Evolutionary conservation across 768 basidiomycete genomes (phyloP).

Genomic region (Suillus ampliporus): DNA sequence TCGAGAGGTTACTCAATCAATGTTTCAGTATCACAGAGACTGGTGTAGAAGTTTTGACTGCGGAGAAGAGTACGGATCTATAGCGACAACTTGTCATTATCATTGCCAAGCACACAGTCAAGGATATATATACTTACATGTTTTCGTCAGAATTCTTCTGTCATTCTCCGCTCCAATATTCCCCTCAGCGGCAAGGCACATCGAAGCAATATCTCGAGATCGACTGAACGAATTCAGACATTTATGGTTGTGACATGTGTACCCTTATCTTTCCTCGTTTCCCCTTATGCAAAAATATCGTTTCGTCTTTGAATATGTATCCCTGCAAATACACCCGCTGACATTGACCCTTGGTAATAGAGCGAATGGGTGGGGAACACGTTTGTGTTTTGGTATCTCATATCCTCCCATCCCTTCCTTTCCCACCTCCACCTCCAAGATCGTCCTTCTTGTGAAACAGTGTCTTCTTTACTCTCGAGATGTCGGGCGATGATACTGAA

Average conservation of each 20-base stretch:
- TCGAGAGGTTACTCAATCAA: neutral
- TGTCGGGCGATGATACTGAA: slow-evolving; percentile 32
- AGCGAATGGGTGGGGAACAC: slow-evolving; percentile 29
- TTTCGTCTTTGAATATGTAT: slow-evolving; percentile 18
- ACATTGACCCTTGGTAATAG: slow-evolving; percentile 37
- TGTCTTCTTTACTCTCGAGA: slow-evolving; percentile 20
- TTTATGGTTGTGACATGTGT: slow-evolving; percentile 34
- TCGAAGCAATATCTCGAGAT: slow-evolving; percentile 25
- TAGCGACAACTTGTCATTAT: slow-evolving; percentile 15
- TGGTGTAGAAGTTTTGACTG: slow-evolving; percentile 88
- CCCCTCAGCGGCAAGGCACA: slow-evolving; percentile 30
- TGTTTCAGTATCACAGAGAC: slow-evolving; percentile 82
- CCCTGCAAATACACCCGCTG: slow-evolving; percentile 18
- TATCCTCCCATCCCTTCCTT: slow-evolving; percentile 21
- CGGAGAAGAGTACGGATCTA: slow-evolving; percentile 42
- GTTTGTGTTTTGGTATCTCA: slow-evolving; percentile 23
- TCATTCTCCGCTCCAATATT: slow-evolving; percentile 23
- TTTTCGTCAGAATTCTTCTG: slow-evolving; percentile 11
- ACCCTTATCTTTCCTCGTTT: slow-evolving; percentile 36
- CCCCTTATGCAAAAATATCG: slow-evolving; percentile 31
- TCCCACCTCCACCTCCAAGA: slow-evolving; percentile 28
- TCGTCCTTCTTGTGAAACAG: slow-evolving; percentile 16
- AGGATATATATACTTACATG: neutral
- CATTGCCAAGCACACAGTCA: neutral
- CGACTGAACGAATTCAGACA: slow-evolving; percentile 16